Percentiles rank a stretch among this genome's conserved stretches.
Evolutionary conservation across 768 basidiomycete genomes (phyloP).

Genomic region (Omphalotus guepiniiformis): DNA sequence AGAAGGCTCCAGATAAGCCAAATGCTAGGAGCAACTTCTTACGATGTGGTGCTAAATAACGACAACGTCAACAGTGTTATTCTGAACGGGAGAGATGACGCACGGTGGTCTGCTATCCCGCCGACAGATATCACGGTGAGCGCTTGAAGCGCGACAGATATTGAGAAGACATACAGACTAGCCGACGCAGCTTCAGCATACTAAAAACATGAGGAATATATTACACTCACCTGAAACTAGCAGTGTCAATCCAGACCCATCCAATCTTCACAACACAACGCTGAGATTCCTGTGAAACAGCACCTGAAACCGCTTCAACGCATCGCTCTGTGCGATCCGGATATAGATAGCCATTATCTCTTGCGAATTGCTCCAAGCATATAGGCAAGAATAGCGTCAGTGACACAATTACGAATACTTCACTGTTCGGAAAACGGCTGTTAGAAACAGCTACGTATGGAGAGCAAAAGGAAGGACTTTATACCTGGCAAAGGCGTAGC

Average conservation of each 20-base stretch:
- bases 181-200: neutral
- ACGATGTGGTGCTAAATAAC: constrained; percentile 52
- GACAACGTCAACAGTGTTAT: constrained; percentile 7
- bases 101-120: constrained; percentile 85
- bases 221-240: constrained; percentile 76
- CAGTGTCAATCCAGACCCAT: constrained; percentile 86
- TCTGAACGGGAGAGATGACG: constrained; percentile 23
- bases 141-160: constrained; percentile 86
- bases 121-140: constrained; percentile 95
- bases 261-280: constrained; percentile 81
- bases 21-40: constrained; percentile 76
- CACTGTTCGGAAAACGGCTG: constrained; percentile 34
- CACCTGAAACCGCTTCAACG: constrained; percentile 11
- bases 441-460: neutral
- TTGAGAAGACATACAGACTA: constrained; percentile 85
- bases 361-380: constrained; percentile 82
- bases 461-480: neutral
- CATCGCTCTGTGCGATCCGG: constrained; percentile 70
- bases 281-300: constrained; percentile 25
- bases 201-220: neutral
- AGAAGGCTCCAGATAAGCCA: constrained; percentile 64
- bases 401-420: constrained; percentile 79
- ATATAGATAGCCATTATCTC: constrained; percentile 79
- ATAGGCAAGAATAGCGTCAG: constrained; percentile 81
- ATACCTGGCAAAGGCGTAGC: constrained; percentile 82